Evolutionary conservation across 2,329 filamentous ascomycete genomes (phyloP).

Genomic region (Helicocarpus griseus): DNA sequence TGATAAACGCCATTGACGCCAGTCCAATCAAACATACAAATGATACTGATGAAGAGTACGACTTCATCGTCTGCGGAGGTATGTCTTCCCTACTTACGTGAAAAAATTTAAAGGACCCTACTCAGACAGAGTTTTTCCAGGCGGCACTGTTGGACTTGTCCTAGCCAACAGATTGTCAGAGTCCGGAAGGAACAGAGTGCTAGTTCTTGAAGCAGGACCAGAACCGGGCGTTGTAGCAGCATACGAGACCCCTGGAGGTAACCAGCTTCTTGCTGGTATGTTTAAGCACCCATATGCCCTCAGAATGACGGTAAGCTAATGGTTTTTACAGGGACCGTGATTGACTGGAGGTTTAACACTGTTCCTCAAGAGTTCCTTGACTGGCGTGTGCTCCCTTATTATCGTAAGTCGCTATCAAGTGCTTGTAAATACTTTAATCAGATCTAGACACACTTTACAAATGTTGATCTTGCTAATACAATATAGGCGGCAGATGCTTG

Average conservation of each 20-base stretch:
- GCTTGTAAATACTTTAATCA: background rate
- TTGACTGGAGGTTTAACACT: conserved; percentile 23
- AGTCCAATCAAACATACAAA: background rate
- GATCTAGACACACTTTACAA: background rate
- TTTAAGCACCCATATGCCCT: background rate
- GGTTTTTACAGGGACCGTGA: conserved; percentile 12
- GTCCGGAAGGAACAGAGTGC: conserved; percentile 9
- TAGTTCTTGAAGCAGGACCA: conserved; percentile 16
- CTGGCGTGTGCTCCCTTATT: conserved; percentile 9
- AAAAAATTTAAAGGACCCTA: background rate
- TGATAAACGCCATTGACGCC: background rate
- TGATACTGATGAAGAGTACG: conserved; percentile 6
- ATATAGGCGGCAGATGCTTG: conserved; percentile 9
- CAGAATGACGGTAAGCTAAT: background rate
- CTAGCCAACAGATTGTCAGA: conserved; percentile 17
- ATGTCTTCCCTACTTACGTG: background rate
- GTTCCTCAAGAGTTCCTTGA: conserved; percentile 7
- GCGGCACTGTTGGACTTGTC: conserved; percentile 18
- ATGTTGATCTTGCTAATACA: background rate
- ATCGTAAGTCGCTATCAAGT: conserved; percentile 3
- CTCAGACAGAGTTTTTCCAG: conserved; percentile 8
- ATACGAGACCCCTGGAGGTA: conserved; percentile 20
- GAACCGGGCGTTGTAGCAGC: conserved; percentile 16
- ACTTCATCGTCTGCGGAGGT: conserved; percentile 16
- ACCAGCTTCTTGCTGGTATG: conserved; percentile 19